These are phyloP conservation scores for Backusella luteola DNA, from an alignment of 192 early-diverging fungal species.

Conservation along the genomic window DNA sequence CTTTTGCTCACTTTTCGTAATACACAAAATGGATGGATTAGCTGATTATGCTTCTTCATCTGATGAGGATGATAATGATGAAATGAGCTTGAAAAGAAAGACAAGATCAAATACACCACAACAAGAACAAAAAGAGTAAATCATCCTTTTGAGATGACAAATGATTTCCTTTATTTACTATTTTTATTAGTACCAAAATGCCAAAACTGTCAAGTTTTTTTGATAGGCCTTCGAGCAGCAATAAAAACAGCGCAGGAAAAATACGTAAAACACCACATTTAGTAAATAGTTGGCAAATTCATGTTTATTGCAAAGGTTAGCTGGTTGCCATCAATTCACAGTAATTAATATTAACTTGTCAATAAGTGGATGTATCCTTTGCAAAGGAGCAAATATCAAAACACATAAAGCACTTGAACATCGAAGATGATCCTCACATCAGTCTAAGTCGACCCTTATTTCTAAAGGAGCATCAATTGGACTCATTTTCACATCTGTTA, in stretches of 20 bases:
- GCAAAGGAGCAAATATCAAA: neutral
- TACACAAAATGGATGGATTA: neutral
- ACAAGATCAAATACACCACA: neutral
- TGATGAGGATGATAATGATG: neutral
- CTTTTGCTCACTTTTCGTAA: neutral
- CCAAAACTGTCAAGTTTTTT: constrained; percentile 6
- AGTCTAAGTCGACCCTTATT: neutral
- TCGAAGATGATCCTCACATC: neutral
- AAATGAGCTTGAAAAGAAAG: neutral
- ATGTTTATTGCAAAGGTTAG: constrained; percentile 9
- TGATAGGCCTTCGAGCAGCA: neutral
- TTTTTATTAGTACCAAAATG: neutral
- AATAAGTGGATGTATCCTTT: neutral
- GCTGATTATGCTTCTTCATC: neutral
- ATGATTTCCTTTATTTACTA: neutral
- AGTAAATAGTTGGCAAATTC: neutral
- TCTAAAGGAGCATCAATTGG: neutral
- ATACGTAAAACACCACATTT: neutral
- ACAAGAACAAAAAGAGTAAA: neutral
- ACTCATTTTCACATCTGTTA: neutral
- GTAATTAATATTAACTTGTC: neutral
- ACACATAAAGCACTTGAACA: neutral
- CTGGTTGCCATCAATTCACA: neutral
- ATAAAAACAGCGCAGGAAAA: neutral
- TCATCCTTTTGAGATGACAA: neutral